Base-by-base conservation (phyloP, 2,329 filamentous ascomycete species). In the Epicoccum sorghinum region DNA sequence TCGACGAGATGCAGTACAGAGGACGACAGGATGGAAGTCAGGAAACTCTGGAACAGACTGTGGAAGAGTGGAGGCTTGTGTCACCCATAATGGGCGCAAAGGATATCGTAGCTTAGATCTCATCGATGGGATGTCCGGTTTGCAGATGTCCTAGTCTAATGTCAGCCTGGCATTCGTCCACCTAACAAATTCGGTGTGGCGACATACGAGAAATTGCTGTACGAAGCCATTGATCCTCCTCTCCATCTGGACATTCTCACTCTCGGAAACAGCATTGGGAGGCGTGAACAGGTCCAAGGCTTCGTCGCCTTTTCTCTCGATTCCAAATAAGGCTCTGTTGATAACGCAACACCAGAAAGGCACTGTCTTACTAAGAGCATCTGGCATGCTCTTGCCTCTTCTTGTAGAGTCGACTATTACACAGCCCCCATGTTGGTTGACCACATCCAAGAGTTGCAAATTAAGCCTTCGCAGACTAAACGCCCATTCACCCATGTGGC, bases 391-490 rank as follows among this genome's bases (percentile, higher is more conserved):
- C 78, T 98, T 98, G 8, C 95, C 95, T 47, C 93, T 83, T 51
- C 95, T 82, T 0, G 95, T 99, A 24, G 92, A 97, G 76, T 99
- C 95, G 38, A 98, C 89, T 52, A 99, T 86, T 55, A 98, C 88
- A 72, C 87, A 86, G 82, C 92, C 92, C 65, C 89, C 86, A 74
- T 85, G 70, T 51, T 78, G 68, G 57, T 83, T 86, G 49, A 93
- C 82, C 36, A 93, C 67, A 30, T 86, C 82, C 44, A 97, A 73
- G 13, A 98, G 71, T 60, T 96, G 90, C 65, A 96, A 71, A 71
- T 99, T 99, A 67, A 98, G 76, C 60, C 95, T 82, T 59, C 95
- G 80, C 22, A 88, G 83, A 75, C 90, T 96, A 70, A 98, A 96
- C 57, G 87, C 85, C 95, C 95, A 99, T 68, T 96, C 87, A 7